These are phyloP conservation scores for Xanthoceras sorbifolium DNA, from an alignment of 345 rosid species.

Conservation along the genomic window DNA sequence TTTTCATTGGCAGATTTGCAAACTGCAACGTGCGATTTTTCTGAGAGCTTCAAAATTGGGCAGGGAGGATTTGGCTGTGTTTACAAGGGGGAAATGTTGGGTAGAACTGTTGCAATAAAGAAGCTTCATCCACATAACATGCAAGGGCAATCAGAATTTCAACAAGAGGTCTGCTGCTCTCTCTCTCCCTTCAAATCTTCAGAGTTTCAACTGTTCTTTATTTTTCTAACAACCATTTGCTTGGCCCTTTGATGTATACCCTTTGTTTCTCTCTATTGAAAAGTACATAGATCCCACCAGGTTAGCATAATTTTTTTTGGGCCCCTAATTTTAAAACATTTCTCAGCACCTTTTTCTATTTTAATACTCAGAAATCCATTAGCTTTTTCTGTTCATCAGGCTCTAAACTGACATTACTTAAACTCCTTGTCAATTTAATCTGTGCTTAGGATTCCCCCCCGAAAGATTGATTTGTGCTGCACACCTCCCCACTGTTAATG, in stretches of 20 bases:
- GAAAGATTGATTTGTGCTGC: neutral
- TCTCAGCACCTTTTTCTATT: neutral
- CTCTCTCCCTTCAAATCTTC: slow-evolving; percentile 7
- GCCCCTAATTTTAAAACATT: neutral
- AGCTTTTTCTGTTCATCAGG: neutral
- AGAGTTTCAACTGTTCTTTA: neutral
- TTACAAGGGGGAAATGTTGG: slow-evolving; percentile 83
- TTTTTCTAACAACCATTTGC: neutral
- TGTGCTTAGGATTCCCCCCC: neutral
- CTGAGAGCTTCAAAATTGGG: slow-evolving; percentile 75
- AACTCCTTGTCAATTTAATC: neutral
- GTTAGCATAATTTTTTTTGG: neutral
- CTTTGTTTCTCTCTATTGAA: neutral
- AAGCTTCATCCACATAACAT: slow-evolving; percentile 56
- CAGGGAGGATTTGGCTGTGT: slow-evolving; percentile 66
- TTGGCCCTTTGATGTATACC: neutral
- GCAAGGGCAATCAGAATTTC: slow-evolving; percentile 71
- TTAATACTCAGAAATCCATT: neutral
- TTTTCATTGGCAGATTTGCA: slow-evolving; percentile 58
- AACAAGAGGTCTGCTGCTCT: slow-evolving; percentile 55
- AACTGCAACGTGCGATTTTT: slow-evolving; percentile 71
- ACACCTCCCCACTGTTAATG: neutral
- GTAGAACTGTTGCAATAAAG: slow-evolving; percentile 77
- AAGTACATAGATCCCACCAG: neutral
- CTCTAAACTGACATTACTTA: neutral